Evolutionary conservation across 495 filamentous ascomycete species (phyloP).

Genomic region (Penicillium diatomitis): DNA sequence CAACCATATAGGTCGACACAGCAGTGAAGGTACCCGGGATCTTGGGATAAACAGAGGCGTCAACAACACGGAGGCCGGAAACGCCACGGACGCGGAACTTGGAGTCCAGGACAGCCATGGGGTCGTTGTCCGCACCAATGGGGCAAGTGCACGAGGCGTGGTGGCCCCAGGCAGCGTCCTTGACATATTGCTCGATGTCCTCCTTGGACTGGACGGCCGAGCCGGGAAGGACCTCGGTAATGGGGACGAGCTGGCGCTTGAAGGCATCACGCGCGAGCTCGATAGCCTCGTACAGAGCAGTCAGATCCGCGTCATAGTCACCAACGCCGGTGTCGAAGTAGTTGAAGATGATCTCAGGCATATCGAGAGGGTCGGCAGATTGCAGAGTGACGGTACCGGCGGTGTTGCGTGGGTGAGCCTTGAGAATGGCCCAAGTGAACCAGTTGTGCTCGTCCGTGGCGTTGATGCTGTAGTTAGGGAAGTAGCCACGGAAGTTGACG

Average conservation of each 20-base stretch:
- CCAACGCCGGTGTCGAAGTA: constrained; percentile 38
- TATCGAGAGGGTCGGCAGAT: constrained; percentile 40
- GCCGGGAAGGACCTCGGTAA: constrained; percentile 37
- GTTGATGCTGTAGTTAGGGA: constrained; percentile 18
- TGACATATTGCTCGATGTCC: constrained; percentile 35
- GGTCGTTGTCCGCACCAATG: constrained; percentile 42
- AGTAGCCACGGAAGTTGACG: constrained; percentile 33
- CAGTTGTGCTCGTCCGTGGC: constrained; percentile 13
- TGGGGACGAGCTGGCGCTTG: constrained; percentile 1
- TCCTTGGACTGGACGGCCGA: constrained; percentile 20
- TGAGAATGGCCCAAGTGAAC: constrained; percentile 40
- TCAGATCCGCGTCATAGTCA: constrained; percentile 28
- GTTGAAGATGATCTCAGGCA: constrained; percentile 46
- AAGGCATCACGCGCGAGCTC: constrained; percentile 30
- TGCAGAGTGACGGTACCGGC: constrained; percentile 38
- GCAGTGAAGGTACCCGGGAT: constrained; percentile 45
- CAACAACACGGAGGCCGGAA: constrained; percentile 45
- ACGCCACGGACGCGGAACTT: constrained; percentile 44
- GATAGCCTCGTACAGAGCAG: constrained; percentile 36
- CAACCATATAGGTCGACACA: constrained; percentile 45
- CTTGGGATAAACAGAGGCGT: constrained; percentile 42
- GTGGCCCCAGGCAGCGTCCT: constrained; percentile 39
- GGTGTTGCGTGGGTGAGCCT: constrained; percentile 42
- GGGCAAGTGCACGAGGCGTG: constrained; percentile 44
- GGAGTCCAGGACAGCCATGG: constrained; percentile 45